Conservation (phyloP, 1,284 basidiomycete species). For the Ganoderma resinaceum region DNA sequence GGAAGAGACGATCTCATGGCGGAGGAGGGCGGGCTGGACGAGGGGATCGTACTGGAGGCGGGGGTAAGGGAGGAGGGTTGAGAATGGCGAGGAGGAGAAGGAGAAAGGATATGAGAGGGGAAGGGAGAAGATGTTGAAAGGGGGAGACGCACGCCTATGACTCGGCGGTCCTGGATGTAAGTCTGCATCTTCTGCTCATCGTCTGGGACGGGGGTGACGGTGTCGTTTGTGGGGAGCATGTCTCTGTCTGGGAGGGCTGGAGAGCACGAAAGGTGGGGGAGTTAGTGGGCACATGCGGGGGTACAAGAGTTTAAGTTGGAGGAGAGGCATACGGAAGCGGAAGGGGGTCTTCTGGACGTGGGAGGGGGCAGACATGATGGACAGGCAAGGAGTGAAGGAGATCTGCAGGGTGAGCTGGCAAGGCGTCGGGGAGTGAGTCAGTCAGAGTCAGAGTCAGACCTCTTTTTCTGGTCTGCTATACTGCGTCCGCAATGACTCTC, state of each 20-base stretch:
- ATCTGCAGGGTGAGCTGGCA: not conserved
- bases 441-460: not conserved
- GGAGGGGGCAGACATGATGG: conserved; percentile 20
- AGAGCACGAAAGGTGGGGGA: conserved; percentile 4
- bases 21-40: conserved; percentile 88
- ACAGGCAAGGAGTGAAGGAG: conserved; percentile 8
- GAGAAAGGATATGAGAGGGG: conserved; percentile 19
- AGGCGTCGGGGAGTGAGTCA: conserved; percentile 9
- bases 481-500: not conserved
- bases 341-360: conserved; percentile 17
- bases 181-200: conserved; percentile 67
- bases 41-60: conserved; percentile 85
- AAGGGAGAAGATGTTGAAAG: not conserved
- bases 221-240: conserved; percentile 31
- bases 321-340: conserved; percentile 31
- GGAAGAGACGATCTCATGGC: conserved; percentile 81
- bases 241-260: conserved; percentile 32
- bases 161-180: conserved; percentile 80
- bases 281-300: conserved; percentile 10
- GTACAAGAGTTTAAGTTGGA: conserved; percentile 22
- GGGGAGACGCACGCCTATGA: conserved; percentile 69
- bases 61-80: conserved; percentile 14
- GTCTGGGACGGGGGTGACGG: conserved; percentile 65
- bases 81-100: conserved; percentile 8
- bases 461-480: not conserved